Evolutionary conservation across 2,329 filamentous ascomycete species (phyloP), one percentile per base, ranked within the genome.

Genomic region (Sphaerulina musiva): DNA sequence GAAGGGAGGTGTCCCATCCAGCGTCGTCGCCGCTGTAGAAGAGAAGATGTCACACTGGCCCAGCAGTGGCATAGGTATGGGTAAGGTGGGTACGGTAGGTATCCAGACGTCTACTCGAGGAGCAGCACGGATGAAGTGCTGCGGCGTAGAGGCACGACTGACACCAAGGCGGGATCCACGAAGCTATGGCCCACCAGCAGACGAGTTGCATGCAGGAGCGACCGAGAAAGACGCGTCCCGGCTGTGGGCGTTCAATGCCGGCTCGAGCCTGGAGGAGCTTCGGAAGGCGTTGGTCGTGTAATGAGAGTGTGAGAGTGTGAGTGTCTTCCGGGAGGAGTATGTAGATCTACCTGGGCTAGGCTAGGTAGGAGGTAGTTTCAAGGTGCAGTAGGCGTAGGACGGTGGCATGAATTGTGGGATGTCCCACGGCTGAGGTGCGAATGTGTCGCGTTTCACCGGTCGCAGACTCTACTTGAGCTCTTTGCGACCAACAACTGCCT

Each of bases 111-210:
- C 9, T 36, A 36, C 12, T 36, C 34, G 9, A 42, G n/a, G 36
- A 23, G 39, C 14, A 17, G 14, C 14, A 20, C 20, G 10, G 11
- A 17, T 26, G 44, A 48, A 44, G 45, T 47, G 44, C 51, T 47
- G 43, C 44, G 39, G 44, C 51, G 45, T 43, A 14, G 42, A 9
- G 34, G 23, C n/a, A 32, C 26, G 29, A 39, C 44, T 44, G 48
- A 46, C 23, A 47, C 46, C 47, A 46, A 44, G 44, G 41, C 29
- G 39, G 43, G 48, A 50, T 48, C 23, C 45, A 34, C 26, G 46
- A 48, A 56, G 49, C 54, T 56, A 52, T 48, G 53, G 53, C 53
- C 53, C 47, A 46, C 43, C 23, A 42, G 31, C 40, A 49, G 36
- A 50, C 52, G 40, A 51, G 29, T 17, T 48, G 43, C 20, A 43